Percentiles rank a stretch among this genome's conserved stretches.
Conservation (phyloP, 768 basidiomycete genomes). For the Suillus alpinus region DNA sequence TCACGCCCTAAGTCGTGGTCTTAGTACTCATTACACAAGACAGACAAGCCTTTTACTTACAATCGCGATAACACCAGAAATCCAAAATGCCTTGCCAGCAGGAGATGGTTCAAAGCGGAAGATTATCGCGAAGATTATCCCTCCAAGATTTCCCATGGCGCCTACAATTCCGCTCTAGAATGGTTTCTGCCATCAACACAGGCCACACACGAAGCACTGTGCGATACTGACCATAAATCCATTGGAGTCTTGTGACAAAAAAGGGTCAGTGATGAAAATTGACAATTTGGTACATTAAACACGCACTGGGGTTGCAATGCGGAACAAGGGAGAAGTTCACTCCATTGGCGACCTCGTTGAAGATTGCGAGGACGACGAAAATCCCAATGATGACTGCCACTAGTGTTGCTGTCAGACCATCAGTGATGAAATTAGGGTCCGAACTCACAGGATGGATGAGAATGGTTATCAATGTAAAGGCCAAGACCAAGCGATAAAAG, state of each 20-base stretch:
- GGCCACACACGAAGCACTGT: background rate
- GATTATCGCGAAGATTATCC: slow-evolving; percentile 46
- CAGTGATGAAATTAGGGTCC: background rate
- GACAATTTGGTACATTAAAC: slow-evolving; percentile 8
- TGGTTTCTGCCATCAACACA: background rate
- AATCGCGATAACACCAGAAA: slow-evolving; percentile 41
- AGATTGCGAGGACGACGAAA: slow-evolving; percentile 36
- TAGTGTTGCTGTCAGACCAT: slow-evolving; percentile 6
- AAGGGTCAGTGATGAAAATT: background rate
- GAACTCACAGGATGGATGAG: slow-evolving; percentile 19
- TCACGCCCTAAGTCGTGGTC: slow-evolving; percentile 12
- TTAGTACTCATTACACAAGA: background rate
- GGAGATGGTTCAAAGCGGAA: slow-evolving; percentile 43
- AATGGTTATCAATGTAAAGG: slow-evolving; percentile 34
- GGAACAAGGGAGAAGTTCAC: slow-evolving; percentile 51
- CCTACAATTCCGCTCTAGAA: slow-evolving; percentile 38
- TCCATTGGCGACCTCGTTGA: slow-evolving; percentile 46
- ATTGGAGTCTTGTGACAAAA: slow-evolving; percentile 20
- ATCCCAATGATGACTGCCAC: slow-evolving; percentile 37
- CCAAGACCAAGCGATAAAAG: slow-evolving; percentile 44
- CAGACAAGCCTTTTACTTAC: slow-evolving; percentile 13
- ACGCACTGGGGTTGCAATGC: slow-evolving; percentile 44
- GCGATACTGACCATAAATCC: slow-evolving; percentile 31
- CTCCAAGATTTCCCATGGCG: slow-evolving; percentile 40
- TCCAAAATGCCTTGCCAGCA: slow-evolving; percentile 44